Percentiles rank a stretch among this genome's conserved stretches.
These are phyloP conservation scores for Pelagophyceae sp. DNA, from an alignment of 352 stramenopile species.

Conservation along the genomic window DNA sequence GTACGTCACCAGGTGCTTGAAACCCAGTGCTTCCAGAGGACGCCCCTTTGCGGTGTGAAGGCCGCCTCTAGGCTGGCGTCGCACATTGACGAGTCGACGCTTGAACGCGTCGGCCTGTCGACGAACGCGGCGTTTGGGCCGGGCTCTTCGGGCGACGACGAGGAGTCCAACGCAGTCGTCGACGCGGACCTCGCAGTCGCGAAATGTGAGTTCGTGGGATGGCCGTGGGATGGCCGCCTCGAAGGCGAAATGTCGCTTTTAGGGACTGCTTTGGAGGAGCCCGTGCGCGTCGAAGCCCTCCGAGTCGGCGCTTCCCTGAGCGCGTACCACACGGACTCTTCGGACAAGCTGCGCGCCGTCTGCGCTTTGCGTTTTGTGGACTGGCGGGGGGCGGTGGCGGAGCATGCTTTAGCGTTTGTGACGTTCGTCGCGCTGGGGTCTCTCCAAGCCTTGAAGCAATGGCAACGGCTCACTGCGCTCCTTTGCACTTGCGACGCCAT, in stretches of 20 bases:
- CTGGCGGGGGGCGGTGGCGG: not conserved
- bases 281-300: not conserved
- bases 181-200: not conserved
- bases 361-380: not conserved
- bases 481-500: not conserved
- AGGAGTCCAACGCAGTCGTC: not conserved
- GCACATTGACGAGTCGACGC: not conserved
- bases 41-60: not conserved
- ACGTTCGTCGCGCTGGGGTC: not conserved
- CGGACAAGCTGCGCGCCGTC: not conserved
- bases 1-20: not conserved
- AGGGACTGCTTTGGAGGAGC: not conserved
- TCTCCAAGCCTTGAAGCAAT: not conserved
- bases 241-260: not conserved
- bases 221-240: not conserved
- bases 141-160: not conserved
- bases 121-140: not conserved
- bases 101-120: not conserved
- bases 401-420: not conserved
- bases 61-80: not conserved
- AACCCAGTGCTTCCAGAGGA: not conserved
- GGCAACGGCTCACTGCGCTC: not conserved
- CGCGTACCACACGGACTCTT: not conserved
- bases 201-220: not conserved
- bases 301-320: not conserved